Conservation (phyloP, 805 yeast species). For the Lipomyces chichibuensis region DNA sequence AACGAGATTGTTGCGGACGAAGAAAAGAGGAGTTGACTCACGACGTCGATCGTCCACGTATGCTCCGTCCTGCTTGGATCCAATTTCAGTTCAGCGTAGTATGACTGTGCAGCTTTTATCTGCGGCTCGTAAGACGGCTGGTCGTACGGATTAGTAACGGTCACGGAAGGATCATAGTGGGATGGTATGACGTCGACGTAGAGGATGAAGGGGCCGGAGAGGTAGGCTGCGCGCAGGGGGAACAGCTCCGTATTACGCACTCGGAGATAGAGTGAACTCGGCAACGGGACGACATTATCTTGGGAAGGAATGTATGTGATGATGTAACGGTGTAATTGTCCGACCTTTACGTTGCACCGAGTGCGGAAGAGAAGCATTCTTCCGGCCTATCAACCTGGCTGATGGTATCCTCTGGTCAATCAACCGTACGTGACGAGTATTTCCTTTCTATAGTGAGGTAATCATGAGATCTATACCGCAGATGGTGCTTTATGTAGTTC, state of each 20-base stretch:
- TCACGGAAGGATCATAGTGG: slow-evolving; percentile 59
- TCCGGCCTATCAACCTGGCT: background rate
- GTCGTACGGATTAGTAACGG: slow-evolving; percentile 45
- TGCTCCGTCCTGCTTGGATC: slow-evolving; percentile 51
- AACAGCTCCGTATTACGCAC: slow-evolving; percentile 31
- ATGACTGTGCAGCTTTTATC: slow-evolving; percentile 72
- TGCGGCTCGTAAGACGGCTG: slow-evolving; percentile 50
- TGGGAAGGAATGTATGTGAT: slow-evolving; percentile 55
- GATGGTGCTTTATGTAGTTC: background rate
- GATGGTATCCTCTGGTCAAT: background rate
- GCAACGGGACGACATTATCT: slow-evolving; percentile 27
- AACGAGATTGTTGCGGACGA: slow-evolving; percentile 68
- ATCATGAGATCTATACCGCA: background rate
- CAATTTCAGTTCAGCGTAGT: slow-evolving; percentile 57
- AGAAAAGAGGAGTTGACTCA: slow-evolving; percentile 77
- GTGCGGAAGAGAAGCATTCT: slow-evolving; percentile 38
- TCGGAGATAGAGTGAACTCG: slow-evolving; percentile 19
- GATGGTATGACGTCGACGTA: slow-evolving; percentile 79
- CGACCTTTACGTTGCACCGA: slow-evolving; percentile 53
- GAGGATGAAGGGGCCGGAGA: slow-evolving; percentile 86
- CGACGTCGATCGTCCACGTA: slow-evolving; percentile 78
- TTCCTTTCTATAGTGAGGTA: background rate
- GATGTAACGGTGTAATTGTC: slow-evolving; percentile 61
- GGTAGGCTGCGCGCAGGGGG: slow-evolving; percentile 66
- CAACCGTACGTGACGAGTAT: background rate